Percentiles rank a stretch among this genome's conserved stretches.
Conservation (phyloP, 2,329 filamentous ascomycete genomes). For the Cryphonectria parasitica region DNA sequence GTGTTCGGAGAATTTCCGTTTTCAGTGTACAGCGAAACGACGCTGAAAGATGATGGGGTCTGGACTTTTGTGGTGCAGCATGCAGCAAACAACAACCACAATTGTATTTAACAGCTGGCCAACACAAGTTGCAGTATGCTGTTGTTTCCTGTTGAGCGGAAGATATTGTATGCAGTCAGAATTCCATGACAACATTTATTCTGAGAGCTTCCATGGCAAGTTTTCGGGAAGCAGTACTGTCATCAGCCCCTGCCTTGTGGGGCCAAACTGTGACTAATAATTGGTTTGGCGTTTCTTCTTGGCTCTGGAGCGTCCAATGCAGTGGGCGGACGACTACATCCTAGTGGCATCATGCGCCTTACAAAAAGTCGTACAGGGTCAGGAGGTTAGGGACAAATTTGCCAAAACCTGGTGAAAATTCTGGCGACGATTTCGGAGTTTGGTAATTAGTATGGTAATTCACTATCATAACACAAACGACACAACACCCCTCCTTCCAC, state of each 20-base stretch:
- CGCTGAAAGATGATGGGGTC: background rate
- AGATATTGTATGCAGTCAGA: background rate
- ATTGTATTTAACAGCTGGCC: background rate
- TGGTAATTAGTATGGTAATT: background rate
- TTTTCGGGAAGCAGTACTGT: slow-evolving; percentile 8
- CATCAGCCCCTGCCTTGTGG: slow-evolving; percentile 12
- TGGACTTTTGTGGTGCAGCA: background rate
- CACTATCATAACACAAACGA: background rate
- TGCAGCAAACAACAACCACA: background rate
- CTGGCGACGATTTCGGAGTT: slow-evolving; percentile 13
- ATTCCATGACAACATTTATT: background rate
- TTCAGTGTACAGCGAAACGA: background rate
- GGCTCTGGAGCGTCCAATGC: slow-evolving; percentile 2
- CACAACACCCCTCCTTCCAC: too few species aligned
- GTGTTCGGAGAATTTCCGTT: background rate
- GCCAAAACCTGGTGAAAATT: slow-evolving; percentile 1
- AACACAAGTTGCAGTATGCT: background rate
- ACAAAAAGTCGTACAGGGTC: too few species aligned
- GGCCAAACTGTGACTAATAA: slow-evolving; percentile 13
- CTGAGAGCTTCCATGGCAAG: slow-evolving; percentile 7
- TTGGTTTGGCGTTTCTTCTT: background rate
- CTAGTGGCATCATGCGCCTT: slow-evolving; percentile 14
- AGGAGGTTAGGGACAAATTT: background rate
- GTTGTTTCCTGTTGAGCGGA: background rate
- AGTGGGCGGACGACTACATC: background rate